Percentiles rank a stretch among this genome's conserved stretches.
phyloP scores from a whole-genome alignment of 495 filamentous ascomycete species.

The Penicillium arizonense region DNA sequence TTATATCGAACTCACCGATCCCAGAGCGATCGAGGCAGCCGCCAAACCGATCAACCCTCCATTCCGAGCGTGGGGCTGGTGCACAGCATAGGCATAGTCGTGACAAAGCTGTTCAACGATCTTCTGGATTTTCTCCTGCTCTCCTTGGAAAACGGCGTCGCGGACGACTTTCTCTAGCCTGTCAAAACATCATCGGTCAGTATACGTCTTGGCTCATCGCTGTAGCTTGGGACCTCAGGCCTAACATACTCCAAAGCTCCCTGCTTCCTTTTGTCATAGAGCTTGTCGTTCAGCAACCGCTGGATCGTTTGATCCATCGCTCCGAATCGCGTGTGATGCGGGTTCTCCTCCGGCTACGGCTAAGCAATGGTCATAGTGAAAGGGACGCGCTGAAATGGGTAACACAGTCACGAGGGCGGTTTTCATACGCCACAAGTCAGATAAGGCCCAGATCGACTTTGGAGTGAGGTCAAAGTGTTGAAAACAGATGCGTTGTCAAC shows the following conservation, averaged over 20 bases:
- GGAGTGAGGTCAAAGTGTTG: slow-evolving; percentile 9
- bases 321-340: slow-evolving; percentile 23
- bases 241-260: slow-evolving; percentile 89
- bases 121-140: slow-evolving; percentile 73
- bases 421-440: background rate
- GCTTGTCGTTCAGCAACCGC: slow-evolving; percentile 92
- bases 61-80: slow-evolving; percentile 96
- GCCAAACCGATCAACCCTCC: slow-evolving; percentile 95
- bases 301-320: slow-evolving; percentile 87
- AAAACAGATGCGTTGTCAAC: slow-evolving; percentile 38
- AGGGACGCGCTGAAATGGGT: slow-evolving; percentile 3
- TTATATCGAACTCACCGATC: slow-evolving; percentile 62
- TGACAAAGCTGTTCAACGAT: slow-evolving; percentile 96
- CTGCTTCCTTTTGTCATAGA: slow-evolving; percentile 95
- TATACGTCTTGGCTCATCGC: background rate
- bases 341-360: slow-evolving; percentile 24
- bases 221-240: background rate
- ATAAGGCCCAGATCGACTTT: background rate
- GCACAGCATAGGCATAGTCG: slow-evolving; percentile 95
- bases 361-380: slow-evolving; percentile 37
- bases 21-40: slow-evolving; percentile 93
- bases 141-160: slow-evolving; percentile 71
- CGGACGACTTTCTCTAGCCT: slow-evolving; percentile 91
- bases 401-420: slow-evolving; percentile 7
- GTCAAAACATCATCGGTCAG: slow-evolving; percentile 11